Conservation (phyloP, 164 flowering plant species). For the Kalanchoe fedtschenkoi region DNA sequence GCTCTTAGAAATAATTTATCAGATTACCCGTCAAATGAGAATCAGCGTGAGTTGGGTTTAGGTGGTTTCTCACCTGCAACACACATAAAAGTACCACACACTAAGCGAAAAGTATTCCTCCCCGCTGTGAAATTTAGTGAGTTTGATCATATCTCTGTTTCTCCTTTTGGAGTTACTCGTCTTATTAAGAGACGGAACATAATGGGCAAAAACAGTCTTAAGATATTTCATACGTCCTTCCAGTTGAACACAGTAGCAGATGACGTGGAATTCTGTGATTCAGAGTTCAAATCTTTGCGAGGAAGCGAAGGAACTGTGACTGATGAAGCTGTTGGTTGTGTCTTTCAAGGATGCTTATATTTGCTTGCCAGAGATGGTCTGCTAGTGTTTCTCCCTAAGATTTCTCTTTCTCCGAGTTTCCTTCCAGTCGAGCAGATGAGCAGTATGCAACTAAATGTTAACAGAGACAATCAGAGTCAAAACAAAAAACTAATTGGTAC, state of each 20-base stretch:
- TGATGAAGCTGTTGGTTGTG: slow-evolving; percentile 70
- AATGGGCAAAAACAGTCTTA: slow-evolving; percentile 19
- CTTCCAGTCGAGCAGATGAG: slow-evolving; percentile 44
- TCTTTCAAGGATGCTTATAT: slow-evolving; percentile 66
- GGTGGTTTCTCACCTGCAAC: slow-evolving; percentile 32
- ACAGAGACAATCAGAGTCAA: slow-evolving; percentile 12
- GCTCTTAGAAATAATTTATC: slow-evolving; percentile 6
- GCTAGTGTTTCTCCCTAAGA: slow-evolving; percentile 67
- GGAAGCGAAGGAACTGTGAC: slow-evolving; percentile 24
- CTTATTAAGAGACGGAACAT: slow-evolving; percentile 21
- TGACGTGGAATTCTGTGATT: slow-evolving; percentile 38
- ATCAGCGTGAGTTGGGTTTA: slow-evolving; percentile 13
- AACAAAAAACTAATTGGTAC: slow-evolving; percentile 14
- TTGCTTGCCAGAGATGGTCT: slow-evolving; percentile 65
- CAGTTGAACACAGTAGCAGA: slow-evolving; percentile 19
- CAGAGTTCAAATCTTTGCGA: slow-evolving; percentile 10
- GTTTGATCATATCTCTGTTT: slow-evolving; percentile 53
- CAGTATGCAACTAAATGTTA: slow-evolving; percentile 20
- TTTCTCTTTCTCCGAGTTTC: slow-evolving; percentile 42
- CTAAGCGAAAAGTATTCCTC: slow-evolving; percentile 50
- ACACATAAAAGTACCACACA: slow-evolving; percentile 15
- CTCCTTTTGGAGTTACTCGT: slow-evolving; percentile 70
- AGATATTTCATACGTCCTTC: slow-evolving; percentile 47
- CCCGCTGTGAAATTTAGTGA: slow-evolving; percentile 29
- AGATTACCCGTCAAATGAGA: slow-evolving; percentile 12